Base-by-base conservation (phyloP, 805 yeast species). In the Yarrowia deformans region DNA sequence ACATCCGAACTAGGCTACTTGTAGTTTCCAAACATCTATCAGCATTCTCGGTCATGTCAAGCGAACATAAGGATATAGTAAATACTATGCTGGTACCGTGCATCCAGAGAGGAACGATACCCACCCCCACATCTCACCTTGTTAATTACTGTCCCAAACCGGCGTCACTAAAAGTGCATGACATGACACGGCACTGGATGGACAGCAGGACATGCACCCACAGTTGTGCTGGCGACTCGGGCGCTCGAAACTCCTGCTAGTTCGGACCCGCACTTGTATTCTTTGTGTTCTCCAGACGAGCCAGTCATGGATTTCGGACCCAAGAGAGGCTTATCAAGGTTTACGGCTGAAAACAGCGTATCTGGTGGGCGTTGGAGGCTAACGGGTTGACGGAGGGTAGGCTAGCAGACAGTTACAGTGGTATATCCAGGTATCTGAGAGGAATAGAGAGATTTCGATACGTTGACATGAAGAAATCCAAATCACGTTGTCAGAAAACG, bases 181-280 rank as follows among this genome's bases (percentile, higher is more conserved):
- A 13, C 52, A 48, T 16, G 52, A 35, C 52, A 48, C 52, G 35
- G 52, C 52, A 48, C 50, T 46, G 32, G 29, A 45, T 39, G 16
- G 42, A 13, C 16, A 5, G 42, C 13, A 13, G 10, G 42, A 39
- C 42, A 23, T 23, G 29, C 29, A 23, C 4, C 29, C 4, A 23
- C 29, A 23, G 3, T n/a, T n/a, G n/a, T 13, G 4, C 16, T 39
- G 40, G 40, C 18, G 23, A n/a, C 6, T 29, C 18, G 35, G 52
- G 13, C n/a, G 52, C 18, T 29, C 52, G 50, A 48, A 46, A 13
- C 50, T 19, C 13, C 19, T 19, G 50, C 1, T 48, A 29, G 29
- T 14, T 29, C 50, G 50, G 50, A 46, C 5, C 8, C n/a, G 29
- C 29, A 23, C 29, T 2, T 23, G 29, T 23, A 23, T 23, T 46